Conservation (phyloP, 139 green algal genomes). For the Tetraselmis chui region DNA sequence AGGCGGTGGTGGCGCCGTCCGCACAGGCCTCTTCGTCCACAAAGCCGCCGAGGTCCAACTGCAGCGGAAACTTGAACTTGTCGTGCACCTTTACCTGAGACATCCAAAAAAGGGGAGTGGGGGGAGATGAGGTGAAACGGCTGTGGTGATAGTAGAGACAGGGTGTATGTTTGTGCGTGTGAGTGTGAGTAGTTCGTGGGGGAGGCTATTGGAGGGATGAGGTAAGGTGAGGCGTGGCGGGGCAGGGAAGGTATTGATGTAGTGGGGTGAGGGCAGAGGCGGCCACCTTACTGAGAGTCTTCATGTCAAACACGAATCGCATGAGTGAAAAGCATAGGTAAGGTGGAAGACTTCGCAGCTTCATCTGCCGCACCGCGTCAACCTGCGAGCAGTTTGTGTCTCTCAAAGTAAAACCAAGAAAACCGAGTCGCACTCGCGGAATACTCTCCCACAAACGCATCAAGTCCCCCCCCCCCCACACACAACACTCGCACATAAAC, state of each 20-base stretch:
- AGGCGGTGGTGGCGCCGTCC: conserved; percentile 14
- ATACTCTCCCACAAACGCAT: too few species aligned
- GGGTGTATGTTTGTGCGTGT: too few species aligned
- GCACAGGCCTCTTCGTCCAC: conserved; percentile 1
- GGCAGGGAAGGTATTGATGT: too few species aligned
- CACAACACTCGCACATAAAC: too few species aligned
- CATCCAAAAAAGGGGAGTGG: not conserved
- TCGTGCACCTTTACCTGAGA: conserved; percentile 65
- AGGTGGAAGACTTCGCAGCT: conserved; percentile 61
- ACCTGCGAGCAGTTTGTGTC: too few species aligned
- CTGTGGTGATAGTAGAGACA: not conserved
- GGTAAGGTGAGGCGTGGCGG: too few species aligned
- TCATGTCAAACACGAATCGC: conserved; percentile 84
- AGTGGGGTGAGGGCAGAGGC: not conserved
- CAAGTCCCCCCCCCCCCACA: too few species aligned
- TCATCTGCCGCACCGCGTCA: conserved; percentile 63
- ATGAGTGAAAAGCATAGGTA: conserved; percentile 79
- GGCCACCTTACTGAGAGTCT: conserved; percentile 14
- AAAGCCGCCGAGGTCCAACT: conserved; percentile 46
- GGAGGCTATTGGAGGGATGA: not conserved
- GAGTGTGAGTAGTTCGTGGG: too few species aligned
- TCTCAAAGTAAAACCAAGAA: too few species aligned
- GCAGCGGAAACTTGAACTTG: conserved; percentile 70
- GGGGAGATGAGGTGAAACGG: not conserved
- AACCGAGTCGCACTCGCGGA: too few species aligned